Evolutionary conservation across 768 basidiomycete species (phyloP).

Genomic region (Serpula lacrymans): DNA sequence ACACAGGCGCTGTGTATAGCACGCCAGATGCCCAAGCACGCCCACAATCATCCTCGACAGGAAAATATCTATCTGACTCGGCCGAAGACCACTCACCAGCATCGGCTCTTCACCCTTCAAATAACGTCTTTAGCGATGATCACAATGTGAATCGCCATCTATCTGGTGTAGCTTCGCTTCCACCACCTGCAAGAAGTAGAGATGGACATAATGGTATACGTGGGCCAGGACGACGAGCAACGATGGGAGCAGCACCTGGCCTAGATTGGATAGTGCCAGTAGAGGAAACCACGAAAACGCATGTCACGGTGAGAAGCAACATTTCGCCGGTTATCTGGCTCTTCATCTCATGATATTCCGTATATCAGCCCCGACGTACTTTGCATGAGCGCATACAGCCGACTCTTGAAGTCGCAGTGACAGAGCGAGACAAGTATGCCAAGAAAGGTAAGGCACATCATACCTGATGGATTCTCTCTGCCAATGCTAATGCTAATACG

Average conservation of each 20-base stretch:
- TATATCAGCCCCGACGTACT: slow-evolving; percentile 28
- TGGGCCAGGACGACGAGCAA: slow-evolving; percentile 8
- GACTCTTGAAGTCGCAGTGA: slow-evolving; percentile 45
- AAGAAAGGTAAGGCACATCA: slow-evolving; percentile 44
- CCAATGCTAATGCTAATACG: no score
- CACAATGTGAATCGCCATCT: slow-evolving; percentile 7
- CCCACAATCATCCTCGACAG: slow-evolving; percentile 4
- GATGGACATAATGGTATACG: slow-evolving; percentile 16
- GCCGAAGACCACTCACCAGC: slow-evolving; percentile 8
- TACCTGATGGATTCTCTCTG: no score
- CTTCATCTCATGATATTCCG: not conserved
- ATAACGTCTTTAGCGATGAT: slow-evolving; percentile 3
- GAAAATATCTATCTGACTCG: slow-evolving; percentile 6
- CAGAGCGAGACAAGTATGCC: slow-evolving; percentile 45
- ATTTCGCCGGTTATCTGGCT: not conserved
- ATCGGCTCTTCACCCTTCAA: not conserved
- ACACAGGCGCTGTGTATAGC: no score
- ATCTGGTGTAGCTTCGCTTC: not conserved
- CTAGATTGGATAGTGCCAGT: slow-evolving; percentile 27
- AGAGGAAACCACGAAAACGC: slow-evolving; percentile 13
- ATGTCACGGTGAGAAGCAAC: slow-evolving; percentile 17
- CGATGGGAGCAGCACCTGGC: slow-evolving; percentile 1
- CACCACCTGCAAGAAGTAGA: slow-evolving; percentile 10
- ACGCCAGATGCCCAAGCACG: no score
- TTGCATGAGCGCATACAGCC: slow-evolving; percentile 52